Percentiles rank a stretch among this genome's conserved stretches.
Conservation (phyloP, 306 rosid genomes). For the Castanea sativa region DNA sequence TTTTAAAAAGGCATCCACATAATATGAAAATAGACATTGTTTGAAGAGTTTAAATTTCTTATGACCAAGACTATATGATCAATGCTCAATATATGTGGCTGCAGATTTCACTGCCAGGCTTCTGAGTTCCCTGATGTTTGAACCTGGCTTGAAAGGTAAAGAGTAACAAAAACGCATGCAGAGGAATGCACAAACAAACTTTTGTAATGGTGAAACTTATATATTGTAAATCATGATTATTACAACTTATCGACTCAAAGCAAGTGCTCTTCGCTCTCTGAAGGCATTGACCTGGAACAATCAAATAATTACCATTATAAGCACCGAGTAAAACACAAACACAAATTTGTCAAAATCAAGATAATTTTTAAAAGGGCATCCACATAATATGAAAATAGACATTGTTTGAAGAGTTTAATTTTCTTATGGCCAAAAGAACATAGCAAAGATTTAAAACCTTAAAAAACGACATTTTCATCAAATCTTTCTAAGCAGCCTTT, state of each 20-base stretch:
- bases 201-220: neutral
- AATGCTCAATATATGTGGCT: neutral
- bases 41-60: neutral
- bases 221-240: neutral
- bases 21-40: neutral
- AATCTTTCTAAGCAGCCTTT: neutral
- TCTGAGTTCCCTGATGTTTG: neutral
- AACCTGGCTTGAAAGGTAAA: neutral
- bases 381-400: neutral
- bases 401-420: neutral
- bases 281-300: slow-evolving; percentile 73
- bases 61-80: too few relatives aligned
- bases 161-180: neutral
- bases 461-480: neutral
- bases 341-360: neutral
- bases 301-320: neutral
- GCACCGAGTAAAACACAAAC: neutral
- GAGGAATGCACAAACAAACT: neutral
- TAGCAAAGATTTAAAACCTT: too few relatives aligned
- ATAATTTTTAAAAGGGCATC: neutral
- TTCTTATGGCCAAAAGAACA: too few relatives aligned
- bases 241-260: slow-evolving; percentile 36
- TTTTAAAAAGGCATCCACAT: neutral
- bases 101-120: neutral
- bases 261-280: slow-evolving; percentile 90